phyloP scores from a whole-genome alignment of 2,329 filamentous ascomycete species.

The Herpotrichia juniperi region DNA sequence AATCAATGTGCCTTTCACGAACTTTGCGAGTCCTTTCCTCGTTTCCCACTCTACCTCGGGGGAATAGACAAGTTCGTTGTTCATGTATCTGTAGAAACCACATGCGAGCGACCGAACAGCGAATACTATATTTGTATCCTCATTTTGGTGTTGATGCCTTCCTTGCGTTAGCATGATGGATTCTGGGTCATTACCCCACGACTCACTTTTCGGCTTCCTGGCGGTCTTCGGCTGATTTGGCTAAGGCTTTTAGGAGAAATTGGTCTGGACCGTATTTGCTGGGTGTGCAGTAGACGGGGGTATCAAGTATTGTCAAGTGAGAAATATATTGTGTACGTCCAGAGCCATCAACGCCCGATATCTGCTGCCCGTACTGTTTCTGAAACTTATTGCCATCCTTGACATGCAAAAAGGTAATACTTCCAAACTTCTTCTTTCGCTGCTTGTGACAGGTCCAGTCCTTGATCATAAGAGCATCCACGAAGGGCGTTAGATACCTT shows the following conservation, averaged over 20 bases:
- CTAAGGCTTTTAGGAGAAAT: constrained; percentile 10
- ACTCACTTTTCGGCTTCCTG: constrained; percentile 5
- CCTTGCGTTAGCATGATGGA: background rate
- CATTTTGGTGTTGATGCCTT: background rate
- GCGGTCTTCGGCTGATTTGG: constrained; percentile 11
- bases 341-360: background rate
- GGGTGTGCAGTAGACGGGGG: constrained; percentile 5
- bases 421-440: constrained; percentile 46
- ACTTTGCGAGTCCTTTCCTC: constrained; percentile 37
- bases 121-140: constrained; percentile 11
- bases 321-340: too few species aligned
- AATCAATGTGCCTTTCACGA: constrained; percentile 36
- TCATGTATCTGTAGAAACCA: constrained; percentile 48
- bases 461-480: constrained; percentile 45
- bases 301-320: constrained; percentile 8
- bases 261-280: constrained; percentile 10
- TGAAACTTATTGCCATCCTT: constrained; percentile 48
- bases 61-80: constrained; percentile 39
- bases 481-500: constrained; percentile 41
- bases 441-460: constrained; percentile 52
- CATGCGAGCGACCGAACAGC: constrained; percentile 5
- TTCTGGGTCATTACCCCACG: background rate
- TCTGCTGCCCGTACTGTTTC: background rate
- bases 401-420: constrained; percentile 51
- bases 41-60: constrained; percentile 45